phyloP scores from a whole-genome alignment of 768 basidiomycete species.

The Boletus reticulatus region DNA sequence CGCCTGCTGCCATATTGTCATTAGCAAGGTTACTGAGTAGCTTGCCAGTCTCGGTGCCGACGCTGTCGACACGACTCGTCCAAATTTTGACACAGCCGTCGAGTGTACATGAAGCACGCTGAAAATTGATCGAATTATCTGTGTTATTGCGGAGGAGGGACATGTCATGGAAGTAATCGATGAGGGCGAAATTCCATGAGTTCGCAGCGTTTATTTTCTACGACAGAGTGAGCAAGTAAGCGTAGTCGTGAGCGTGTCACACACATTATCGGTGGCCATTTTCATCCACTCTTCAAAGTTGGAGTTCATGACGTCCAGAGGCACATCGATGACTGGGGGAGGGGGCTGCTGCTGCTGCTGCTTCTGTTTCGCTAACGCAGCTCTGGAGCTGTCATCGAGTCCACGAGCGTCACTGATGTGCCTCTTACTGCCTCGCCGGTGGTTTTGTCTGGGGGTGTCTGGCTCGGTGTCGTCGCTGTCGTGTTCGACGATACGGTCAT shows the following conservation, averaged over 20 bases:
- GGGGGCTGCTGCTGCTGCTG: constrained; percentile 52
- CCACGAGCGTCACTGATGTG: constrained; percentile 49
- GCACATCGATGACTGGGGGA: constrained; percentile 56
- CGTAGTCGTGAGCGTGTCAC: not conserved
- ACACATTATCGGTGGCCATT: constrained; percentile 96
- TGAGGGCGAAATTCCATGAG: constrained; percentile 96
- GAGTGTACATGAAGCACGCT: constrained; percentile 94
- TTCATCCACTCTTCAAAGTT: constrained; percentile 99
- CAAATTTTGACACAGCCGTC: constrained; percentile 99
- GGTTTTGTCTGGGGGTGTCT: constrained; percentile 27
- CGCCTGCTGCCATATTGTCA: constrained; percentile 56
- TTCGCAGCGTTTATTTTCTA: constrained; percentile 99
- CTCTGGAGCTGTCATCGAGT: constrained; percentile 39
- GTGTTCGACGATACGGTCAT: constrained; percentile 17
- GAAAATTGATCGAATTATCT: constrained; percentile 98
- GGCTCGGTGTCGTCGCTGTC: constrained; percentile 34
- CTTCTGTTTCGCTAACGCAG: constrained; percentile 52
- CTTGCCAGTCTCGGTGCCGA: constrained; percentile 95
- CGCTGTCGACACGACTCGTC: constrained; percentile 96
- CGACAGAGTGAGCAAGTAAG: constrained; percentile 8
- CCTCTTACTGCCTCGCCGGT: constrained; percentile 33
- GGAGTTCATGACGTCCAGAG: constrained; percentile 82
- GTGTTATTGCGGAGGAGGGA: constrained; percentile 88
- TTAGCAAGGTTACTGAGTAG: constrained; percentile 84
- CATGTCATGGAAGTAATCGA: constrained; percentile 99